A percentile compares a stretch with the other conserved stretches of the same genome.
Evolutionary conservation across 2,329 filamentous ascomycete genomes (phyloP).

Genomic region (Corynespora cassiicola): DNA sequence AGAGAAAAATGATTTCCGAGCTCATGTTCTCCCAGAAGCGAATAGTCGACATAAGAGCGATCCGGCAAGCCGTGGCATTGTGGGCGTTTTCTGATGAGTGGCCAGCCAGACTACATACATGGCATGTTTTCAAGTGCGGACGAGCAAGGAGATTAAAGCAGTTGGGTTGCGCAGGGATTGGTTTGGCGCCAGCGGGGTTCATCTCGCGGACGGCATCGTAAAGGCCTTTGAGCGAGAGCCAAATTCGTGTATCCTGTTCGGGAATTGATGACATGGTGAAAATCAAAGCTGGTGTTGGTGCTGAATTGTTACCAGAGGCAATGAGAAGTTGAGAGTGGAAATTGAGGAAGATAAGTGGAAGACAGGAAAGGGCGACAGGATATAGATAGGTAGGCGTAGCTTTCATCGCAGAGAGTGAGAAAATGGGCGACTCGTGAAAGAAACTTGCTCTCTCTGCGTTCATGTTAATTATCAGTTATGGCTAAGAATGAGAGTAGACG

Average conservation of each 20-base stretch:
- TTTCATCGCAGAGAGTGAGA: too few relatives aligned
- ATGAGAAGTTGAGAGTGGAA: too few relatives aligned
- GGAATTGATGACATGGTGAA: conserved; percentile 8
- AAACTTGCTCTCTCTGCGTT: too few relatives aligned
- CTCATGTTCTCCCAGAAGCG: conserved; percentile 25
- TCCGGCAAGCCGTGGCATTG: conserved; percentile 14
- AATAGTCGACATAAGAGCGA: conserved; percentile 18
- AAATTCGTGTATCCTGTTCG: conserved; percentile 4
- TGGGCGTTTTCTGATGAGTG: conserved; percentile 18
- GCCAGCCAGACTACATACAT: conserved; percentile 26
- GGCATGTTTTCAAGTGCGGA: conserved; percentile 15
- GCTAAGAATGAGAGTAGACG: too few relatives aligned
- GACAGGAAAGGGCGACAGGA: too few relatives aligned
- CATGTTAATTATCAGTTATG: too few relatives aligned
- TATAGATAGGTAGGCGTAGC: too few relatives aligned
- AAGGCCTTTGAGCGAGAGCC: conserved; percentile 15
- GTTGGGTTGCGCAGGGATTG: conserved; percentile 12
- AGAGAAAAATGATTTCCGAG: conserved; percentile 14
- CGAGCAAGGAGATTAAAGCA: conserved; percentile 27
- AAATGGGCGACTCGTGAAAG: too few relatives aligned
- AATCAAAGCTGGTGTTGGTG: neutral
- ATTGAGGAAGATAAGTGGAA: too few relatives aligned
- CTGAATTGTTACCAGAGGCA: neutral
- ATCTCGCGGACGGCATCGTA: conserved; percentile 22
- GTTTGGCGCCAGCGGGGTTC: conserved; percentile 18